Evolutionary conservation across 352 stramenopile species (phyloP).

Genomic region (Aphanomyces invadans): DNA sequence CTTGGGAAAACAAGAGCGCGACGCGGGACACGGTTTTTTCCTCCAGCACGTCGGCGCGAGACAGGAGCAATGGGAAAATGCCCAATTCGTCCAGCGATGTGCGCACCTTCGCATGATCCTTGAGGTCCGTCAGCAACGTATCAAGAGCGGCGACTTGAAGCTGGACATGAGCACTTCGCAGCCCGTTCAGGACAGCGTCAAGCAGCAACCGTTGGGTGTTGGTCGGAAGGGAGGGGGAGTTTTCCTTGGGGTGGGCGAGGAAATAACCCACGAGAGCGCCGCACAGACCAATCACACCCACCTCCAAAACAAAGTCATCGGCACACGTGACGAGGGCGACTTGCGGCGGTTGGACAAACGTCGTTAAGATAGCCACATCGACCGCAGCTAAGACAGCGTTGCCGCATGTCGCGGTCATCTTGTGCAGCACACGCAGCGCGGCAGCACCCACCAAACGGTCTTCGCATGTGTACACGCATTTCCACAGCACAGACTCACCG

Average conservation of each 20-base stretch:
- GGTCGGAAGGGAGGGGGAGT: no score
- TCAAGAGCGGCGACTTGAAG: slow-evolving; percentile 68
- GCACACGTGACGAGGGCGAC: background rate
- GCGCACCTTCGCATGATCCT: slow-evolving; percentile 34
- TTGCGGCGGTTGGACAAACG: slow-evolving; percentile 3
- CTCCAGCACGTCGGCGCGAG: slow-evolving; percentile 24
- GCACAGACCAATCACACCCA: slow-evolving; percentile 54
- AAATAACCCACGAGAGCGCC: slow-evolving; percentile 71
- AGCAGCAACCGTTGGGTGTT: slow-evolving; percentile 35
- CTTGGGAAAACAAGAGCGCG: slow-evolving; percentile 79
- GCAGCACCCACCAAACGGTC: background rate
- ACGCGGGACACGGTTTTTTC: slow-evolving; percentile 55
- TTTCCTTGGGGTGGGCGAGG: slow-evolving; percentile 42
- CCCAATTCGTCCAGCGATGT: slow-evolving; percentile 63
- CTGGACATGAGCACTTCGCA: slow-evolving; percentile 51
- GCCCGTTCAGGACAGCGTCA: slow-evolving; percentile 51
- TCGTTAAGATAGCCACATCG: slow-evolving; percentile 4
- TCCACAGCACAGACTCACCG: slow-evolving; percentile 15
- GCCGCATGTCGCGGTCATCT: background rate
- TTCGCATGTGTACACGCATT: slow-evolving; percentile 4
- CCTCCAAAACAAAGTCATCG: slow-evolving; percentile 31
- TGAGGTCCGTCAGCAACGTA: slow-evolving; percentile 36
- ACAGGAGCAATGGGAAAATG: slow-evolving; percentile 60
- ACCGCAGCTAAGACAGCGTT: background rate
- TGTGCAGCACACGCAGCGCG: background rate